Base-by-base conservation (phyloP, 495 filamentous ascomycete genomes). In the Bathelium albidoporum region DNA sequence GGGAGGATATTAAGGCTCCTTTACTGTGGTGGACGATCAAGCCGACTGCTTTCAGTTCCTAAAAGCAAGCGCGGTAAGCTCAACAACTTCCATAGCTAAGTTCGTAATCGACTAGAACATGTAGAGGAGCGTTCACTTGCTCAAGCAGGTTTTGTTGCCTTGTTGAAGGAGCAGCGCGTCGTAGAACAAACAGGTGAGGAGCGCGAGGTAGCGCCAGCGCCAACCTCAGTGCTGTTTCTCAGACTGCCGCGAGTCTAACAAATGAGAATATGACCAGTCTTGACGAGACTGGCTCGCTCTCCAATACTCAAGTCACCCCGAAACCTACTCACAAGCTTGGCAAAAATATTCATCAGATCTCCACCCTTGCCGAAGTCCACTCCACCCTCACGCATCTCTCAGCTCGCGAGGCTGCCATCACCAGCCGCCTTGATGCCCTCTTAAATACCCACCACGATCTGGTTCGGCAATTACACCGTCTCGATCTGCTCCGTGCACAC, bases 401-500 rank as follows among this genome's bases (percentile, higher is more conserved):
- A 68, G 78, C 80, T 34, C 89, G 88, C 66, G 92, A 97, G 76
- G 78, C 85, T 49, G 72, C 82, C 44, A 81, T 96, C 43, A 91
- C 89, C 1, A 76, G 78, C 55, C 85, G 85, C 26, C 85, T 98
- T n/a, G 80, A 89, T 71, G 76, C 81, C 31, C 82, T 96, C 43
- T 75, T 96, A 28, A 80, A 85, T 61, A 88, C 88, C 0, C 91
- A 96, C 71, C 85, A 88, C 59, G 89, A 94, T 70, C 81, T 97
- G 49, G 85, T 86, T 9, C 88, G 90, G 61, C 87, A 95, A 65
- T 78, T 98, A 61, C 82, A 85, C 31, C 86, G 92, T n/a, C 83
- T 98, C 41, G 95, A 98, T 73, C 78, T 96, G 16, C 82, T 96
- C 43, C 89, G 95, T 59, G 91, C 91, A 22, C 85, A 90, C 64